These are phyloP conservation scores for Exophiala oligosperma DNA, from an alignment of 2,329 filamentous ascomycete genomes.

Conservation along the genomic window DNA sequence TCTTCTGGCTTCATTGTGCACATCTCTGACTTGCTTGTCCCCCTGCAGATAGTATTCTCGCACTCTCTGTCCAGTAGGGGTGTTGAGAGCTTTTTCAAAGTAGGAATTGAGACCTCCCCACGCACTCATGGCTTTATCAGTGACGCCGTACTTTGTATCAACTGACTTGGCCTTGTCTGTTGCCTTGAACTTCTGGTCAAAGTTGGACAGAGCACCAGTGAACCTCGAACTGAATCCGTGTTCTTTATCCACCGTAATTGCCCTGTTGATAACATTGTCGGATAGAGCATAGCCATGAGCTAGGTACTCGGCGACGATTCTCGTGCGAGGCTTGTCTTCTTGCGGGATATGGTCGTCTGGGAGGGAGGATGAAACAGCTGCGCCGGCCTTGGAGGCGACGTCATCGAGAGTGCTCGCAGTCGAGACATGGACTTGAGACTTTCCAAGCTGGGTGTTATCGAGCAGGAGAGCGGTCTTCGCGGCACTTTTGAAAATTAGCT, in stretches of 20 bases:
- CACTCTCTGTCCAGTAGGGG: constrained; percentile 84
- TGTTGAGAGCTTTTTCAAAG: constrained; percentile 89
- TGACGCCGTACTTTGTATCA: constrained; percentile 82
- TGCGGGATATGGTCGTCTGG: constrained; percentile 70
- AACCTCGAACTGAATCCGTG: constrained; percentile 84
- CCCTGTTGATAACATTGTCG: constrained; percentile 73
- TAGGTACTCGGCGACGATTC: constrained; percentile 94
- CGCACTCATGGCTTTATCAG: constrained; percentile 66
- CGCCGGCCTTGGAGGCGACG: constrained; percentile 59
- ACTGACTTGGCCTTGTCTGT: constrained; percentile 80
- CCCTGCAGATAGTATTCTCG: constrained; percentile 83
- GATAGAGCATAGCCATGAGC: constrained; percentile 89
- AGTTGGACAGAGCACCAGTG: constrained; percentile 69
- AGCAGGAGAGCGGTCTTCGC: constrained; percentile 96
- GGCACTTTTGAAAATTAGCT: constrained; percentile 49
- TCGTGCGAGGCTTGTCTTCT: constrained; percentile 93
- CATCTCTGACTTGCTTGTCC: constrained; percentile 87
- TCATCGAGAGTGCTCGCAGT: constrained; percentile 68
- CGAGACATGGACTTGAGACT: constrained; percentile 73
- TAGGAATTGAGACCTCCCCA: constrained; percentile 76
- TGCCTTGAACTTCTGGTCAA: constrained; percentile 85
- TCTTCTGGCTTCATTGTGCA: constrained; percentile 85
- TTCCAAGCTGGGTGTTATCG: constrained; percentile 91
- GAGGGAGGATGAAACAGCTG: constrained; percentile 52
- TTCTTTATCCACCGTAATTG: constrained; percentile 84